These are phyloP conservation scores for Lasiodiplodia sp. DNA, from an alignment of 2,329 filamentous ascomycete species.

Conservation along the genomic window DNA sequence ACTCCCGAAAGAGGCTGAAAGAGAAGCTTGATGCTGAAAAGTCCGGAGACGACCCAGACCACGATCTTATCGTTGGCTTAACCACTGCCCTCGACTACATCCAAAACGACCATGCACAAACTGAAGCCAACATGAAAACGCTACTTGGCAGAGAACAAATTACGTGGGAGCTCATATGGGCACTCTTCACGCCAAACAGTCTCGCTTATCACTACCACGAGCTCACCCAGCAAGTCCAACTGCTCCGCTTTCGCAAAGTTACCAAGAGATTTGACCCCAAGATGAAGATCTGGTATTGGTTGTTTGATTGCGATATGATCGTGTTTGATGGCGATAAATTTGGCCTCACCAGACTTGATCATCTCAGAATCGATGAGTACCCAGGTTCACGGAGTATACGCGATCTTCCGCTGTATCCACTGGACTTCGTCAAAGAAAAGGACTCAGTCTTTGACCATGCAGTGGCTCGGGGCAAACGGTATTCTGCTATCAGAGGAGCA, in stretches of 20 bases:
- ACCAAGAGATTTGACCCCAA: background rate
- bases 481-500: background rate
- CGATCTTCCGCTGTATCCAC: background rate
- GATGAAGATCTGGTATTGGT: background rate
- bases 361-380: conserved; percentile 2
- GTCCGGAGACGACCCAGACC: background rate
- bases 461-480: conserved; percentile 4
- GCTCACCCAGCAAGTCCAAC: conserved; percentile 3
- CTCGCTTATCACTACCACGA: conserved; percentile 13
- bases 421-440: background rate
- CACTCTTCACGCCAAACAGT: conserved; percentile 18
- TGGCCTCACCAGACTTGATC: background rate
- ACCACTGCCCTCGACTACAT: background rate
- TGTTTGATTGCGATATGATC: conserved; percentile 3
- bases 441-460: background rate
- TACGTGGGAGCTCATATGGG: conserved; percentile 22
- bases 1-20: background rate
- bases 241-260: conserved; percentile 6
- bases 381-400: background rate
- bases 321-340: conserved; percentile 17
- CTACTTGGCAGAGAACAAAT: conserved; percentile 15
- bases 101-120: background rate
- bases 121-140: background rate
- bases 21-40: background rate
- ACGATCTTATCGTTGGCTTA: background rate